These are phyloP conservation scores for Cucurbita argyrosperma DNA, from an alignment of 306 rosid genomes.

Conservation along the genomic window DNA sequence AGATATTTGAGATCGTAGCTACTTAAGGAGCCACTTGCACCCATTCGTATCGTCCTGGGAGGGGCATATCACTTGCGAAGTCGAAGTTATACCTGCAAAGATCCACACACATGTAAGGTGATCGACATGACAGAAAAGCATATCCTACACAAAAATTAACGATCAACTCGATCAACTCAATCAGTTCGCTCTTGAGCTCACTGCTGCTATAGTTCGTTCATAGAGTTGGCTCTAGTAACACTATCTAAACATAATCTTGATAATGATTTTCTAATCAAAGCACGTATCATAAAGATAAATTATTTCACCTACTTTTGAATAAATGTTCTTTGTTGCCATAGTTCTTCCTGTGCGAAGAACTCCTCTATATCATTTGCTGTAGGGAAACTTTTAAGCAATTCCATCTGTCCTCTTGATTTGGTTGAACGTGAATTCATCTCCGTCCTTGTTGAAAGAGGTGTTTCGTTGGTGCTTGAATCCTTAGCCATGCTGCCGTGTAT, in stretches of 20 bases:
- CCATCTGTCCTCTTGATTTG: slow-evolving; percentile 15
- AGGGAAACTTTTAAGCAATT: slow-evolving; percentile 43
- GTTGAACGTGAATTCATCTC: slow-evolving; percentile 12
- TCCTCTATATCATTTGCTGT: slow-evolving; percentile 62
- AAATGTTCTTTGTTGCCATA: slow-evolving; percentile 57
- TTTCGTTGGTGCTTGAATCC: slow-evolving; percentile 5
- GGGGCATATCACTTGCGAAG: slow-evolving; percentile 48
- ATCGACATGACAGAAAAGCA: neutral
- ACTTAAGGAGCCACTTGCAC: slow-evolving; percentile 43
- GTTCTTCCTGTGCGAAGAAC: slow-evolving; percentile 67
- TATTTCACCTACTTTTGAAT: slow-evolving; percentile 40
- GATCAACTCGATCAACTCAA: no score
- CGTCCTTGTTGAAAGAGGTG: slow-evolving; percentile 56
- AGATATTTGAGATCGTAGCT: neutral
- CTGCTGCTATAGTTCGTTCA: no score
- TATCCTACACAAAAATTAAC: no score
- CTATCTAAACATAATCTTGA: neutral
- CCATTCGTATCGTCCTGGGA: slow-evolving; percentile 82
- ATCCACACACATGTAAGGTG: neutral
- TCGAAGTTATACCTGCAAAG: slow-evolving; percentile 82
- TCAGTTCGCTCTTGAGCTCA: no score
- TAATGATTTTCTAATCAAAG: neutral
- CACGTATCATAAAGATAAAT: neutral
- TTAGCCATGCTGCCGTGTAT: slow-evolving; percentile 44
- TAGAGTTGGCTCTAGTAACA: no score